Conservation (phyloP, 768 basidiomycete genomes). For the Termitomyces sp. region DNA sequence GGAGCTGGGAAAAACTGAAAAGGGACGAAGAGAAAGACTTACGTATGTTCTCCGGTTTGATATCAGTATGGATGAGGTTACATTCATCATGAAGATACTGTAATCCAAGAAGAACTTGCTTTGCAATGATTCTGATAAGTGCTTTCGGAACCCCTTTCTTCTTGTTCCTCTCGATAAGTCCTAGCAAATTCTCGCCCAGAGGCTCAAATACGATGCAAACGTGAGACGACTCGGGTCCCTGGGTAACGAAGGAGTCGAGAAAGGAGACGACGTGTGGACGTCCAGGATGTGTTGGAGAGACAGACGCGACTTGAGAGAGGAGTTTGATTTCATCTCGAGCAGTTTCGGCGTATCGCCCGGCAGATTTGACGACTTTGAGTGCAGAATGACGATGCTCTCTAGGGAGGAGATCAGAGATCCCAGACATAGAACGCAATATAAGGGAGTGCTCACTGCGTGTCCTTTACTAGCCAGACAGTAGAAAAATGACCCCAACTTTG, state of each 20-base stretch:
- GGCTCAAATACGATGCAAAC: slow-evolving; percentile 92
- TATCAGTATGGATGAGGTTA: slow-evolving; percentile 87
- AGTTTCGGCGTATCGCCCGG: slow-evolving; percentile 91
- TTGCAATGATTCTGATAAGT: slow-evolving; percentile 81
- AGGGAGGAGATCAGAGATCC: background rate
- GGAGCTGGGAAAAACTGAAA: slow-evolving; percentile 2
- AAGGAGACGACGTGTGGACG: slow-evolving; percentile 80
- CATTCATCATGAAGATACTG: slow-evolving; percentile 93
- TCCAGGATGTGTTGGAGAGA: slow-evolving; percentile 74
- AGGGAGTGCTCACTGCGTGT: slow-evolving; percentile 48
- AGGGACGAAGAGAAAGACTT: slow-evolving; percentile 24
- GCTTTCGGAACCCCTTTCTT: slow-evolving; percentile 77
- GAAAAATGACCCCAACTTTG: slow-evolving; percentile 91
- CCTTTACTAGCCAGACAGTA: slow-evolving; percentile 89
- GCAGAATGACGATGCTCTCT: slow-evolving; percentile 79
- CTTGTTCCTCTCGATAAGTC: slow-evolving; percentile 72
- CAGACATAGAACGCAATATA: background rate
- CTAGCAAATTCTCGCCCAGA: slow-evolving; percentile 71
- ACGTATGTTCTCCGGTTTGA: slow-evolving; percentile 96
- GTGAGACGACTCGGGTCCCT: slow-evolving; percentile 65
- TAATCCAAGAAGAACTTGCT: slow-evolving; percentile 81
- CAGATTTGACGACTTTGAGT: slow-evolving; percentile 93
- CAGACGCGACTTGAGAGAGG: slow-evolving; percentile 64
- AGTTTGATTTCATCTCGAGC: slow-evolving; percentile 96
- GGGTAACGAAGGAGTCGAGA: slow-evolving; percentile 84